Evolutionary conservation across 306 rosid genomes (phyloP), one percentile per base, ranked within the genome.

Genomic region (Arachis hypogaea): DNA sequence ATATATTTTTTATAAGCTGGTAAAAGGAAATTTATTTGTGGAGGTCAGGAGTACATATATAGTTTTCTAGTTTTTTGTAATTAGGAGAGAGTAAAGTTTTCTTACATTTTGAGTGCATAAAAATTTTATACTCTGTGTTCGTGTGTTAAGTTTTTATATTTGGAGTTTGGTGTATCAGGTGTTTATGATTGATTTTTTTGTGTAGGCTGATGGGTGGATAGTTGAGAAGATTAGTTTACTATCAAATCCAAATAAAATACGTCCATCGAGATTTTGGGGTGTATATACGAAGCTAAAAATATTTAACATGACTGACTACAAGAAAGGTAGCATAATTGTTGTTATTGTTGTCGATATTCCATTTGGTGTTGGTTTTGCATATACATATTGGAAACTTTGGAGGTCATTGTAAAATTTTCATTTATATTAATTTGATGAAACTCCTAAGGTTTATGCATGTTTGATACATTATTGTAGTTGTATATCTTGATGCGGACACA

Each of bases 131-230:
- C 5, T 49, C 14, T 49, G 6, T 30, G 12, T 7, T 1, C 28
- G 18, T 47, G 18, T 7, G 5, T 29, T 8, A 59, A 58, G 4
- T 33, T 6, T 14, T 62, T 18, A 28, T 7, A 22, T 52, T 22
- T 56, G 16, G 18, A 72, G 57, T 52, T 22, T 56, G 16, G 18
- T 75, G 57, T 65, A 33, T 71, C 46, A 10, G 72, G 67, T 55
- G 67, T 55, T 73, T 74, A 38, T 45, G 46, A 51, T 58, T 55
- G 54, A 6, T 63, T 63, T 41, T 50, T 74, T 45, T 78, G 38
- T 83, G 59, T 84, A 95, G 99, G 98, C 98, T 79, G 98, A 92
- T 73, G 99, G 99, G 40, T 95, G 99, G 99, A 87, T 86, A 80
- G 87, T 95, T 80, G 87, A 88, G 89, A 92, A 85, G 91, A 95